Evolutionary conservation across 169 alveolate genomes (phyloP).

Genomic region (Perkinsus marinus): DNA sequence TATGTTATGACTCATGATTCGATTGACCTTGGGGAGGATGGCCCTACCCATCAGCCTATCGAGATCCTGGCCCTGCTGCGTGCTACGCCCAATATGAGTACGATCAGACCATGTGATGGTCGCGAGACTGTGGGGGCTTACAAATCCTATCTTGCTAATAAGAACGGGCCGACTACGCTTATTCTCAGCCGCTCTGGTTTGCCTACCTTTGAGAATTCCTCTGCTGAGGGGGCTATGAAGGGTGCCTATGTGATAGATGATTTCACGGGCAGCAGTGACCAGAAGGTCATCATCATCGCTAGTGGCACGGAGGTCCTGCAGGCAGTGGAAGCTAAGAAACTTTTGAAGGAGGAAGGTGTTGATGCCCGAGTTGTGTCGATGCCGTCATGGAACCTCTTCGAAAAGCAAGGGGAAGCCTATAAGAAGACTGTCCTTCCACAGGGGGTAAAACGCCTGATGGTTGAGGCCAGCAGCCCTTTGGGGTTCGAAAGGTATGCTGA

Average conservation of each 20-base stretch:
- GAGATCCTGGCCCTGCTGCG: constrained; percentile 27
- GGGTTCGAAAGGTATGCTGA: constrained; percentile 30
- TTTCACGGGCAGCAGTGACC: neutral
- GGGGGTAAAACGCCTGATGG: constrained; percentile 7
- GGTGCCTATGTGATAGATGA: constrained; percentile 33
- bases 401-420: constrained; percentile 32
- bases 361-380: constrained; percentile 52
- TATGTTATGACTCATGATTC: constrained; percentile 45
- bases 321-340: constrained; percentile 30
- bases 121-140: constrained; percentile 31
- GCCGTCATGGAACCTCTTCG: constrained; percentile 53
- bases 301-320: constrained; percentile 14
- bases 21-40: constrained; percentile 45
- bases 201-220: constrained; percentile 22
- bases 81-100: constrained; percentile 25
- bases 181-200: constrained; percentile 26
- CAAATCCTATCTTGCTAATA: constrained; percentile 14
- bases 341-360: constrained; percentile 17
- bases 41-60: constrained; percentile 45
- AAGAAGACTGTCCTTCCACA: constrained; percentile 21
- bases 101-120: constrained; percentile 35
- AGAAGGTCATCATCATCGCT: constrained; percentile 16
- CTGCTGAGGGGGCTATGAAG: constrained; percentile 20
- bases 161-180: constrained; percentile 15
- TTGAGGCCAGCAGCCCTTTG: constrained; percentile 27